Percentiles rank a stretch among this genome's conserved stretches.
phyloP scores from a whole-genome alignment of 495 filamentous ascomycete species.

The Penicillium samsonianum region DNA sequence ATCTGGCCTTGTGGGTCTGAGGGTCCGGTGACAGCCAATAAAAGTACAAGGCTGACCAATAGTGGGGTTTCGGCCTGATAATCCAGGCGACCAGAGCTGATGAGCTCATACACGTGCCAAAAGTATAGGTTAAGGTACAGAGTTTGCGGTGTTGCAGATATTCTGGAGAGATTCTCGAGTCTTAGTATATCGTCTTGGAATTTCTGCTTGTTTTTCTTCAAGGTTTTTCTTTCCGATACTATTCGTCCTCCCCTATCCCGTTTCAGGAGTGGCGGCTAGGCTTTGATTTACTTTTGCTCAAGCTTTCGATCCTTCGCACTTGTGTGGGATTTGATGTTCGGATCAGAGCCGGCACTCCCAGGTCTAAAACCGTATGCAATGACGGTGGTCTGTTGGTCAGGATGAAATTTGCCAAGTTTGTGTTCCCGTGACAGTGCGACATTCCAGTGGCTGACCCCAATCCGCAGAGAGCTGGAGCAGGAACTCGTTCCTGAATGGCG shows the following conservation, averaged over 20 bases:
- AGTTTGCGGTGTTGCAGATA: neutral
- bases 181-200: neutral
- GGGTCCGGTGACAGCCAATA: neutral
- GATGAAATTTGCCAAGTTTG: constrained; percentile 68
- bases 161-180: constrained; percentile 2
- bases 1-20: constrained; percentile 13
- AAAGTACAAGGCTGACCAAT: constrained; percentile 2
- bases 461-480: constrained; percentile 71
- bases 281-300: neutral
- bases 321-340: constrained; percentile 8
- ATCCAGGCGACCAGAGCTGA: neutral
- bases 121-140: constrained; percentile 8
- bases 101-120: constrained; percentile 18
- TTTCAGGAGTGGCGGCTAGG: constrained; percentile 2
- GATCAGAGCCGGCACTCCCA: neutral
- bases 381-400: constrained; percentile 27
- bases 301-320: constrained; percentile 8
- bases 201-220: neutral
- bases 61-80: neutral
- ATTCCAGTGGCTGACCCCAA: constrained; percentile 28
- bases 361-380: constrained; percentile 19
- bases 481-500: constrained; percentile 92
- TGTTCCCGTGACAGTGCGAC: constrained; percentile 20
- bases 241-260: neutral
- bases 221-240: neutral